Evolutionary conservation across 352 stramenopile species (phyloP), one percentile per base, ranked within the genome.

Genomic region (Lagenidium giganteum): DNA sequence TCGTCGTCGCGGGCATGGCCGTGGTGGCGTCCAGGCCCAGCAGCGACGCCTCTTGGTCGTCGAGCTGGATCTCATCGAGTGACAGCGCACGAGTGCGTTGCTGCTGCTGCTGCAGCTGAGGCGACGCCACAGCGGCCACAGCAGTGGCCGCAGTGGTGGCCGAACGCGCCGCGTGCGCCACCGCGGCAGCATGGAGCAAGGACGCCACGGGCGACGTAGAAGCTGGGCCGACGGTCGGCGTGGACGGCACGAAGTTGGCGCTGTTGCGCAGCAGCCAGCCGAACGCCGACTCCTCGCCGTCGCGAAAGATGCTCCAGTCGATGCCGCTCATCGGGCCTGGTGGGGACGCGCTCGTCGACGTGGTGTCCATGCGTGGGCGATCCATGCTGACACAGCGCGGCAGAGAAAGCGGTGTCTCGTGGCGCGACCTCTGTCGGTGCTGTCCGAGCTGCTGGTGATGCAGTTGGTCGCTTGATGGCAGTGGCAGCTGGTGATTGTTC

Each of bases 231-330:
- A n/a, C 17, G 8, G 34, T 3, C 31, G 42, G n/a, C 4, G 26
- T 2, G 23, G 28, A 14, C 29, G 20, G 26, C 4, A 41, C 35
- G 2, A 17, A 21, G 40, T 16, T 23, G 16, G 33, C 31, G 42
- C 67, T 73, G 16, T 64, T 67, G 34, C 67, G 61, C 54, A 76
- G 51, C 5, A 85, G 61, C 72, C 72, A 85, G 6, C 62, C 54
- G 48, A 85, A 82, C 13, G 69, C 44, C 43, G 78, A 66, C 30
- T 82, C 69, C 34, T 82, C 67, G 45, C 59, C 51, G 53, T 85
- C 72, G 32, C 72, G 70, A 51, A 85, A 85, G 42, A 85, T 78
- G 52, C 61, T 77, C 69, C 69, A 85, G 54, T 85, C 72, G 40
- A 82, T 76, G 51, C 72, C 61, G 43, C 71, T 79, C n/a, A n/a